These are phyloP conservation scores for Trichoderma orchidacearum DNA, from an alignment of 495 filamentous ascomycete species.

Conservation along the genomic window DNA sequence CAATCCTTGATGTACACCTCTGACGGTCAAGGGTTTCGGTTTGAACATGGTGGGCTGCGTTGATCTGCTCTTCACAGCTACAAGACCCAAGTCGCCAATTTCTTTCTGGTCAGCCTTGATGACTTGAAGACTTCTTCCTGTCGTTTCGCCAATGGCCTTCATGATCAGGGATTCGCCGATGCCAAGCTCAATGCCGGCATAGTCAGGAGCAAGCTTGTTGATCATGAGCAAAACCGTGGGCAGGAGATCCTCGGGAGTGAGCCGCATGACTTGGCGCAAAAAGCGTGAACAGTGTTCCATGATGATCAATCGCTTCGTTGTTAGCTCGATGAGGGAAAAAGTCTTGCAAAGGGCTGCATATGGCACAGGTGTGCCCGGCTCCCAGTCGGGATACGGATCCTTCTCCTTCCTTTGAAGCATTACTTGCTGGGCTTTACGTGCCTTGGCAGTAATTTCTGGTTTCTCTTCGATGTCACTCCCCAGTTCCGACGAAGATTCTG, in stretches of 20 bases:
- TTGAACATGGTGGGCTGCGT: constrained; percentile 97
- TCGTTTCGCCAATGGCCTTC: constrained; percentile 93
- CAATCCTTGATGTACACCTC: constrained; percentile 74
- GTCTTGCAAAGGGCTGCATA: constrained; percentile 92
- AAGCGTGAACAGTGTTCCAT: constrained; percentile 80
- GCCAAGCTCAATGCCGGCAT: constrained; percentile 86
- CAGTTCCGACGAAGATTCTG: constrained; percentile 39
- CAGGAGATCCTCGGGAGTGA: constrained; percentile 80
- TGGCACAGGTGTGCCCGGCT: constrained; percentile 72
- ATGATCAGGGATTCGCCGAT: constrained; percentile 97
- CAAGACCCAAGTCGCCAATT: constrained; percentile 87
- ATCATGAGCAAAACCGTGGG: constrained; percentile 89
- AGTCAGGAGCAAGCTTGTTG: constrained; percentile 94
- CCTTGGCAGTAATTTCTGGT: constrained; percentile 60
- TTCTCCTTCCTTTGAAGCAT: constrained; percentile 48
- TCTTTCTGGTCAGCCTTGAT: constrained; percentile 93
- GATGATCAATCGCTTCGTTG: constrained; percentile 78
- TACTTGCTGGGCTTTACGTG: constrained; percentile 71
- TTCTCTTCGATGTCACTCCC: constrained; percentile 59
- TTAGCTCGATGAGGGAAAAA: constrained; percentile 87
- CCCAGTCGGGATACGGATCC: constrained; percentile 91
- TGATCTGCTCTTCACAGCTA: constrained; percentile 84
- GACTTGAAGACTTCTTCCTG: constrained; percentile 69
- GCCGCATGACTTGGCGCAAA: constrained; percentile 77
- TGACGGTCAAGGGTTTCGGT: constrained; percentile 78